Percentiles rank a stretch among this genome's conserved stretches.
phyloP scores from a whole-genome alignment of 108 stramenopile species.

The Skeletonema marinoi region DNA sequence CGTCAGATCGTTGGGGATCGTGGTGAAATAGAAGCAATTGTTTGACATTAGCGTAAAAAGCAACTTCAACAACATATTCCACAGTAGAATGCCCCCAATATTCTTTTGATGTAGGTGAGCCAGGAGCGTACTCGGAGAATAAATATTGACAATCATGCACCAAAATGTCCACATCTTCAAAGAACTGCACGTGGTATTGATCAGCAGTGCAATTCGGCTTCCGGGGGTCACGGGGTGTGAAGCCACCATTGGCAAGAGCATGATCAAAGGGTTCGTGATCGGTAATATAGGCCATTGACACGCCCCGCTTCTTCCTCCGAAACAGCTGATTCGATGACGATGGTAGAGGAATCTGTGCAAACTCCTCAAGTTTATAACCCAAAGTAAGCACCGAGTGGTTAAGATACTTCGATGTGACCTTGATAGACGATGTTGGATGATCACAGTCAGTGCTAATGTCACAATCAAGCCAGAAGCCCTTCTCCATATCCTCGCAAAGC shows the following conservation, averaged over 20 bases:
- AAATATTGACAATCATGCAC: slow-evolving; percentile 42
- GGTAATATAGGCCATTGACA: slow-evolving; percentile 44
- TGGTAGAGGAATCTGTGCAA: slow-evolving; percentile 2
- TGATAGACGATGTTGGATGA: slow-evolving; percentile 17
- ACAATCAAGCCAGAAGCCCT: slow-evolving; percentile 29
- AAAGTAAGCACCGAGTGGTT: slow-evolving; percentile 41
- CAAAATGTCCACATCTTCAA: slow-evolving; percentile 30
- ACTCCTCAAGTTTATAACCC: slow-evolving; percentile 43
- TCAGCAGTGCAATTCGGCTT: slow-evolving; percentile 17
- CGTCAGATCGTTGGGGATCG: slow-evolving; percentile 39
- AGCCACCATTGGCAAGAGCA: slow-evolving; percentile 27
- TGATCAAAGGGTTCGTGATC: slow-evolving; percentile 48
- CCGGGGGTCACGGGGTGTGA: background rate
- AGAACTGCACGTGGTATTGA: slow-evolving; percentile 41
- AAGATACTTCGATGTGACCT: slow-evolving; percentile 44
- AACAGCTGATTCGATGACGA: background rate
- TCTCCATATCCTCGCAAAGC: slow-evolving; percentile 24
- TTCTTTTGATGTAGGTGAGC: slow-evolving; percentile 21
- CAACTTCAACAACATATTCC: slow-evolving; percentile 50
- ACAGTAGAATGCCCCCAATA: slow-evolving; percentile 47
- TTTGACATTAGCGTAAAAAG: slow-evolving; percentile 33
- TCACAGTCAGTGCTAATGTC: slow-evolving; percentile 3
- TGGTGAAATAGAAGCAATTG: slow-evolving; percentile 42
- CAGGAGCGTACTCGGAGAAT: slow-evolving; percentile 21
- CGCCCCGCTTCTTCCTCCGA: slow-evolving; percentile 15